Evolutionary conservation across 192 early-diverging fungal genomes (phyloP).

Genomic region (Phycomyces nitens): DNA sequence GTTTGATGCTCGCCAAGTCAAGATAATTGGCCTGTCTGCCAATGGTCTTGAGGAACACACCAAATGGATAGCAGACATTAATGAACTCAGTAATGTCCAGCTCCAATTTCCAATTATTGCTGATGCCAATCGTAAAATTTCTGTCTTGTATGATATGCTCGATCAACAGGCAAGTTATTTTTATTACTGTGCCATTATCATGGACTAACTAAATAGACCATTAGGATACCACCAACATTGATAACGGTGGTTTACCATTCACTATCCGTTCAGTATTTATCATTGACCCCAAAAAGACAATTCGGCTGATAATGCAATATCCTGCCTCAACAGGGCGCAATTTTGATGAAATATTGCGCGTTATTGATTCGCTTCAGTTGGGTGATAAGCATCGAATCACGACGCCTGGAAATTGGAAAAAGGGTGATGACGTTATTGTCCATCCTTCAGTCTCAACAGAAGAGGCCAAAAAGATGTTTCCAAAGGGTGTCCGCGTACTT

Average conservation of each 20-base stretch:
- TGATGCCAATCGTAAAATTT: constrained; percentile 80
- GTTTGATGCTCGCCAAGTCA: constrained; percentile 78
- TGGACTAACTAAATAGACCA: too few relatives aligned
- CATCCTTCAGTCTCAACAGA: constrained; percentile 79
- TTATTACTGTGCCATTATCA: too few relatives aligned
- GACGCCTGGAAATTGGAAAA: constrained; percentile 93
- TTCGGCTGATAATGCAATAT: constrained; percentile 91
- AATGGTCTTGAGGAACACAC: constrained; percentile 81
- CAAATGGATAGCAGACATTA: constrained; percentile 91
- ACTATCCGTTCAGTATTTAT: constrained; percentile 96
- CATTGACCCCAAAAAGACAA: constrained; percentile 87
- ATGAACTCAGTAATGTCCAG: constrained; percentile 79
- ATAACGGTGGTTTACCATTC: constrained; percentile 83
- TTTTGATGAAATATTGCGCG: constrained; percentile 95
- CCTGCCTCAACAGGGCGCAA: constrained; percentile 91
- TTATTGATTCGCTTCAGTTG: constrained; percentile 90
- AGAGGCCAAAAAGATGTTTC: constrained; percentile 84
- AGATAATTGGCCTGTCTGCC: constrained; percentile 92
- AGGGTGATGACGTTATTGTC: constrained; percentile 86
- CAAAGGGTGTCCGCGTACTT: constrained; percentile 66
- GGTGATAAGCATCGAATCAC: constrained; percentile 85
- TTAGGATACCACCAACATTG: constrained; percentile 85
- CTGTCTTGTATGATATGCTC: constrained; percentile 95
- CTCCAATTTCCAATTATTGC: constrained; percentile 93
- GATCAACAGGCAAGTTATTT: constrained; percentile 67